These are phyloP conservation scores for Phellopilus nigrolimitatus DNA, from an alignment of 1,284 basidiomycete genomes.

Conservation along the genomic window DNA sequence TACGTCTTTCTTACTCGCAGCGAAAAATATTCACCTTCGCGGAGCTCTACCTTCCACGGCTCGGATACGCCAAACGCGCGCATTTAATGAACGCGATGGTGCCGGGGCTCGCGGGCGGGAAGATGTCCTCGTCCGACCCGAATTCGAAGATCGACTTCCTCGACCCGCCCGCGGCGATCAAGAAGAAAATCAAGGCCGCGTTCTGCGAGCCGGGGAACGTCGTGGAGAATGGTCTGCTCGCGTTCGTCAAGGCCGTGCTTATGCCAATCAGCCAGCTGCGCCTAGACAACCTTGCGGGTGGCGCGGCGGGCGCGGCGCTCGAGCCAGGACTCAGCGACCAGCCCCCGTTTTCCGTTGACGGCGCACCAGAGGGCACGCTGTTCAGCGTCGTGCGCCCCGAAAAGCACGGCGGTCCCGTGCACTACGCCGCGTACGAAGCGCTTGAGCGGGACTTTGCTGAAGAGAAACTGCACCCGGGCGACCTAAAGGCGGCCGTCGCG, in stretches of 20 bases:
- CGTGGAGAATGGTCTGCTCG: constrained; percentile 86
- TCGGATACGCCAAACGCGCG: constrained; percentile 93
- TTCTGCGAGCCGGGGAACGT: constrained; percentile 95
- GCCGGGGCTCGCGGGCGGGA: constrained; percentile 90
- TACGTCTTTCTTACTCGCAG: no score
- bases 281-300: constrained; percentile 47
- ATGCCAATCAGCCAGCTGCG: constrained; percentile 84
- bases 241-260: constrained; percentile 86
- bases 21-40: constrained; percentile 99
- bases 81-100: constrained; percentile 99
- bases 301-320: constrained; percentile 40
- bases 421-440: constrained; percentile 66
- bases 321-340: constrained; percentile 42
- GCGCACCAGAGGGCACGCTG: constrained; percentile 78
- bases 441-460: constrained; percentile 76
- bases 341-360: constrained; percentile 57
- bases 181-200: constrained; percentile 88
- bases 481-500: constrained; percentile 83
- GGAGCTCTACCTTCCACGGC: constrained; percentile 87
- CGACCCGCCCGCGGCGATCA: constrained; percentile 79
- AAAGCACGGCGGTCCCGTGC: constrained; percentile 81
- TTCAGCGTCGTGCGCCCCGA: constrained; percentile 76
- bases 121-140: constrained; percentile 98
- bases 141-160: constrained; percentile 98
- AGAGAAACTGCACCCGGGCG: constrained; percentile 83